Evolutionary conservation across 768 basidiomycete genomes (phyloP), one percentile per base, ranked within the genome.

Genomic region (Coprinopsis marcescibilis): DNA sequence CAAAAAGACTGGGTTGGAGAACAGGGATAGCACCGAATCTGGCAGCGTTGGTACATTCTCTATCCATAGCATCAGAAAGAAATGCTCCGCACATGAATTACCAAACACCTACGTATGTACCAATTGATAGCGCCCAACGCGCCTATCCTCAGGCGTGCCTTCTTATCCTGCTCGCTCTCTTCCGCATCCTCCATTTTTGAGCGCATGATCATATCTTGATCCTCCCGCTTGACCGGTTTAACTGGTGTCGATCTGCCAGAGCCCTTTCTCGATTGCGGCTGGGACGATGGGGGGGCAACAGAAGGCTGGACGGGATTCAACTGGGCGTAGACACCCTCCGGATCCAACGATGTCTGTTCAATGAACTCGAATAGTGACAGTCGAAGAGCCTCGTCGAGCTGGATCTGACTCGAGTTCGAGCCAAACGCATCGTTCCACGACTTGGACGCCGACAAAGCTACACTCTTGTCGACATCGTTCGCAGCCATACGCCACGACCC

Each of bases 401-500:
- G 45, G 5, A 77, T 53, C 15, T 58, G 55, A 17, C 51, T 41
- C 2, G 27, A 13, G 7, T 50, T 38, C 15, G 38, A 29, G 4
- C 34, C 47, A 11, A 46, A n/a, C 5, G 55, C 38, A 15, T 41
- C 45, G 11, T 60, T 65, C 86, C 86, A 89, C 7, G 80, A 71
- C 45, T 67, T 72, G 19, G 65, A 58, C 1, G 83, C 81, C 14
- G 64, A 57, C 1, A 57, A 52, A 1, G 79, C 65, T 6, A 90
- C 82, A 1, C 67, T 65, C 19, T 81, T 73, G 55, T 92, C 91
- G 24, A 80, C 60, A 52, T 94, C 91, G 58, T 85, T 76, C 13
- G 79, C 72, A 11, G 80, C 71, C 54, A 89, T 70, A 52, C 70
- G 78, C 89, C 90, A 92, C 7, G 81, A 75, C 2, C 87, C 88